These are phyloP conservation scores for Nitzschia sp. DNA, from an alignment of 108 stramenopile species.

Conservation along the genomic window DNA sequence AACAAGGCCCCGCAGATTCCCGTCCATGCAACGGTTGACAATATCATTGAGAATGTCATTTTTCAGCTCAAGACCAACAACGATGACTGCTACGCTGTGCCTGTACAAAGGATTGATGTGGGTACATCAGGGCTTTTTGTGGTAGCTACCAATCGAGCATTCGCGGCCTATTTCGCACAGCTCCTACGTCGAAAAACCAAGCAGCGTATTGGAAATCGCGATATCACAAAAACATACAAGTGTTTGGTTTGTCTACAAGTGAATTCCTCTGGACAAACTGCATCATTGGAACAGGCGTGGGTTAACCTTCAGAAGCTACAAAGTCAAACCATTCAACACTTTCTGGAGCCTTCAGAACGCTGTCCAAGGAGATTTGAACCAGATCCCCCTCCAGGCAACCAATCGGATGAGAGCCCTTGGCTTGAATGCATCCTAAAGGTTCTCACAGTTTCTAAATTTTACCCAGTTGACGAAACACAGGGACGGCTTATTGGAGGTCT, in stretches of 20 bases:
- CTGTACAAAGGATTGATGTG: constrained; percentile 76
- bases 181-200: constrained; percentile 64
- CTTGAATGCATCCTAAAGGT: constrained; percentile 72
- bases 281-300: constrained; percentile 25
- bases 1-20: constrained; percentile 78
- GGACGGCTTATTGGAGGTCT: constrained; percentile 7
- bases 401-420: constrained; percentile 37
- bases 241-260: constrained; percentile 72
- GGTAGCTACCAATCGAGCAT: constrained; percentile 67
- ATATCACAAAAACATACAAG: constrained; percentile 70
- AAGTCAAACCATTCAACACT: constrained; percentile 60
- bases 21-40: constrained; percentile 84
- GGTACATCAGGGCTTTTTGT: constrained; percentile 84
- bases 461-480: constrained; percentile 7
- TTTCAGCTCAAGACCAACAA: constrained; percentile 19
- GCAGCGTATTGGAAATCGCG: neutral
- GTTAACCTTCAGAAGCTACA: constrained; percentile 34
- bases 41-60: constrained; percentile 75
- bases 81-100: constrained; percentile 49
- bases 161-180: constrained; percentile 83
- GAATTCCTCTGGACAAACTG: neutral
- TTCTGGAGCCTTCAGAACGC: constrained; percentile 66
- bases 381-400: constrained; percentile 29
- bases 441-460: constrained; percentile 40
- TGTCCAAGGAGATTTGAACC: constrained; percentile 57